These are phyloP conservation scores for Aspergillus sp. DNA, from an alignment of 2,329 filamentous ascomycete species.

Conservation along the genomic window DNA sequence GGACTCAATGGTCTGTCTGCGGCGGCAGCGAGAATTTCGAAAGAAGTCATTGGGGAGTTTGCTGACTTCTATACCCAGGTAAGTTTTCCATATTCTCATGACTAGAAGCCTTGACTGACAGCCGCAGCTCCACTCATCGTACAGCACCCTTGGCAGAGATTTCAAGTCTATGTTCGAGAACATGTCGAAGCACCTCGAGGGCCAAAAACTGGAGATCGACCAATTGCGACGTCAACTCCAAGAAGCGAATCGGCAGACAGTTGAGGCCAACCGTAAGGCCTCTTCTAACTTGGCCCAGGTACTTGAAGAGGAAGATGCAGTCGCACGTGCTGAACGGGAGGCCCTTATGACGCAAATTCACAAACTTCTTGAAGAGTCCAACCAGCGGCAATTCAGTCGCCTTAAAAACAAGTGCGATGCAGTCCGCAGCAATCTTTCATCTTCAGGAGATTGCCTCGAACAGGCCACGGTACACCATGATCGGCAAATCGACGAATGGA, in stretches of 20 bases:
- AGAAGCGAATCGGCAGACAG: constrained; percentile 64
- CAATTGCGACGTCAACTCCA: constrained; percentile 70
- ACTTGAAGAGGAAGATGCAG: constrained; percentile 72
- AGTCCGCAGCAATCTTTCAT: constrained; percentile 64
- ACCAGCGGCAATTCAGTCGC: constrained; percentile 70
- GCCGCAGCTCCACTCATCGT: constrained; percentile 73
- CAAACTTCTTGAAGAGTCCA: constrained; percentile 71
- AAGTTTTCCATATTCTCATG: not conserved
- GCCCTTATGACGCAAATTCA: constrained; percentile 74
- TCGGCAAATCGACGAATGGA: constrained; percentile 73
- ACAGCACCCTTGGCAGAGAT: constrained; percentile 77
- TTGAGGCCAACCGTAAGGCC: constrained; percentile 66
- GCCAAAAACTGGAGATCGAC: constrained; percentile 76
- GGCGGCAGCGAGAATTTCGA: constrained; percentile 84
- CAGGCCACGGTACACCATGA: constrained; percentile 65
- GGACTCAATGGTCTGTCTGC: constrained; percentile 79
- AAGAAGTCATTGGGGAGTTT: constrained; percentile 83
- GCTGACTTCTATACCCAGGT: constrained; percentile 69
- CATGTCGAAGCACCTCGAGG: constrained; percentile 69
- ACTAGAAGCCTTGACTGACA: not conserved
- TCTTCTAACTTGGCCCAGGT: constrained; percentile 66
- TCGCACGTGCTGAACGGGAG: constrained; percentile 70
- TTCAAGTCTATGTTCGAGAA: constrained; percentile 85
- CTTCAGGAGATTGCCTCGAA: constrained; percentile 65
- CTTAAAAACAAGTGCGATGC: constrained; percentile 62